phyloP scores from a whole-genome alignment of 2,329 filamentous ascomycete genomes.

The Leptographium lundbergii region DNA sequence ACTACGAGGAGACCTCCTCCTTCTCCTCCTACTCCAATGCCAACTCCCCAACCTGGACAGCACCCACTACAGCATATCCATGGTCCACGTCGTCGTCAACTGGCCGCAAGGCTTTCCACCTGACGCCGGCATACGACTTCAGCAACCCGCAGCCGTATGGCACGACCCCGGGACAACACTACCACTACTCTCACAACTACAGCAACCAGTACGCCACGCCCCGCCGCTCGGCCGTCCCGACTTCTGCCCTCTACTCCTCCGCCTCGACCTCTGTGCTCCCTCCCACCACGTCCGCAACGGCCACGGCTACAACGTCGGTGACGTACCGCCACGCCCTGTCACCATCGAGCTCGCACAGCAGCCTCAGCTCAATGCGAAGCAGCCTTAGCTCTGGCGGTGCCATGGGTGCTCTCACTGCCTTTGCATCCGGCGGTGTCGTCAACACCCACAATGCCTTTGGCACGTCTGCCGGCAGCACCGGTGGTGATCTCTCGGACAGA shows the following conservation, averaged over 20 bases:
- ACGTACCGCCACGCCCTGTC: slow-evolving; percentile 36
- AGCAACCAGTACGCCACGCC: slow-evolving; percentile 12
- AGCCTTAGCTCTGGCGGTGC: slow-evolving; percentile 21
- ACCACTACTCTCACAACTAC: slow-evolving; percentile 15
- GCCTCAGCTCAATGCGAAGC: slow-evolving; percentile 67
- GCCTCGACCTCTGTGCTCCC: slow-evolving; percentile 1
- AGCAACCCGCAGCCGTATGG: slow-evolving; percentile 46
- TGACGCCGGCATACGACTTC: slow-evolving; percentile 68
- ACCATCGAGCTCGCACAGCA: slow-evolving; percentile 71
- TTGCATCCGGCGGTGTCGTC: slow-evolving; percentile 4
- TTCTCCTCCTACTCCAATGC: slow-evolving; percentile 39
- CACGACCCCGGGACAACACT: slow-evolving; percentile 24
- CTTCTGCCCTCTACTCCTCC: slow-evolving; percentile 16
- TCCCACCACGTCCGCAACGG: slow-evolving; percentile 6
- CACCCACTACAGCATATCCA: slow-evolving; percentile 30
- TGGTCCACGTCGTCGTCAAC: slow-evolving; percentile 27
- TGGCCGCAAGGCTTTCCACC: slow-evolving; percentile 42
- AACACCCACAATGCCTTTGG: slow-evolving; percentile 4
- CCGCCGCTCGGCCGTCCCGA: slow-evolving; percentile 16
- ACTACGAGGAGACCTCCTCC: slow-evolving; percentile 59
- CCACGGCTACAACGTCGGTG: slow-evolving; percentile 8
- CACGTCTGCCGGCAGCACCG: slow-evolving; percentile 35
- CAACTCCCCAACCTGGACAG: slow-evolving; percentile 40
- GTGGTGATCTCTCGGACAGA: slow-evolving; percentile 55
- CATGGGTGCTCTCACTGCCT: slow-evolving; percentile 8